Base-by-base conservation (phyloP, 2,329 filamentous ascomycete species). In the Teratosphaeria gauchensis region DNA sequence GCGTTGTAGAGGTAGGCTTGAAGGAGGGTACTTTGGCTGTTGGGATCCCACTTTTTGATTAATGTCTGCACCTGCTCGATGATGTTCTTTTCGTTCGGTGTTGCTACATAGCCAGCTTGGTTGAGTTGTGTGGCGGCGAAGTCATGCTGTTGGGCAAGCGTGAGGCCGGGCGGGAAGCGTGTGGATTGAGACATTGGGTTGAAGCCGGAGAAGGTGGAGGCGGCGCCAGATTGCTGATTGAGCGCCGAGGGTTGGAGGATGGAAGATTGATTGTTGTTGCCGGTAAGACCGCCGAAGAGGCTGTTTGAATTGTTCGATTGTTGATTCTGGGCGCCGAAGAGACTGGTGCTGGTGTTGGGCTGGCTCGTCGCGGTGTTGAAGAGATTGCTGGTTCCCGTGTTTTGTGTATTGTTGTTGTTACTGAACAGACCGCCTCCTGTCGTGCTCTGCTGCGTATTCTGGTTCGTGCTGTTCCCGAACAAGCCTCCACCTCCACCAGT, bases 1-100 rank as follows among this genome's bases (percentile, higher is more conserved):
- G 89, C 85, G 75, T 94, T 94, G 80, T 94, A 95, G 72, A 94
- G 90, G 77, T 92, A 92, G 69, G 88, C 80, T 72, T 90, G 88
- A 76, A 94, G 90, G 31, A 82, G 83, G 66, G 88, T 62, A 69
- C 84, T 84, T 24, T 84, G 80, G 71, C 80, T 82, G 30, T 79
- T 74, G 1, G 88, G 85, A 61, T 88, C 80, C 89, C 89, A 94
- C 75, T 92, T 91, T 61, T 84, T 78, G 56, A 84, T 77, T 48
- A 94, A 80, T 30, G 84, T 78, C 61, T 81, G 78, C 72, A 92
- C 88, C 72, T 92, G 89, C 59, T 91, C 86, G 21, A 84, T 80
- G 52, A 92, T 82, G 54, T 85, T 83, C 71, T 90, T 90, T 70
- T 91, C 86, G 84, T 59, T 61, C 4, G 66, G 62, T 6, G n/a